Evolutionary conservation across 805 yeast species (phyloP).

Genomic region (Brettanomyces custersianus): DNA sequence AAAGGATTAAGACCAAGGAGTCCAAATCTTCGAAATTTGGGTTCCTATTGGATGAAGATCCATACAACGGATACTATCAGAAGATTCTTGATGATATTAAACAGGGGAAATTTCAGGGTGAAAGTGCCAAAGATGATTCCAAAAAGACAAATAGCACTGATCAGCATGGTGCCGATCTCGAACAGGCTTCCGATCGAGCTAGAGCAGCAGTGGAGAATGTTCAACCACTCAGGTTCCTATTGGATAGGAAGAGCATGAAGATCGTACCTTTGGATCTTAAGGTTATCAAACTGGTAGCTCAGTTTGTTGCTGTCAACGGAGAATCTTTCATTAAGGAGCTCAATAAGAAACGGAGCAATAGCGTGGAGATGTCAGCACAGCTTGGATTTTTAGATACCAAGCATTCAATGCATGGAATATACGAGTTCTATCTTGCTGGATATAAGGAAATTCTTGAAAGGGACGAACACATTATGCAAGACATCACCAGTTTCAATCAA

Average conservation of each 20-base stretch:
- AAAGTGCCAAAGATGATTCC: not conserved
- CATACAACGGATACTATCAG: conserved; percentile 49
- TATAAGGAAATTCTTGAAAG: conserved; percentile 35
- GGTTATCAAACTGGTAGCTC: conserved; percentile 64
- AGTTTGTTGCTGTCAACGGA: conserved; percentile 56
- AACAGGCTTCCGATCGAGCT: conserved; percentile 3
- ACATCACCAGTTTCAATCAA: conserved; percentile 18
- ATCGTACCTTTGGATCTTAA: conserved; percentile 59
- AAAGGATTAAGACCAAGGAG: conserved; percentile 40
- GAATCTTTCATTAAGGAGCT: conserved; percentile 33
- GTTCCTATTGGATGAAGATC: conserved; percentile 50
- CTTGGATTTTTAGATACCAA: conserved; percentile 55
- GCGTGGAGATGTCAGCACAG: conserved; percentile 35
- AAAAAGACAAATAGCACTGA: not conserved
- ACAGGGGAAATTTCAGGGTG: conserved; percentile 7
- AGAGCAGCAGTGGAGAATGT: conserved; percentile 6
- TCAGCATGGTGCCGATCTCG: conserved; percentile 1
- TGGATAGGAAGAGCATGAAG: conserved; percentile 21
- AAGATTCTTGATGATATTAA: conserved; percentile 32
- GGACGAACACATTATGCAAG: conserved; percentile 10
- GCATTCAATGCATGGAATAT: conserved; percentile 56
- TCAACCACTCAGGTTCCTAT: conserved; percentile 19
- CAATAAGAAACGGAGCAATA: conserved; percentile 14
- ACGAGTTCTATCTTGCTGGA: conserved; percentile 41
- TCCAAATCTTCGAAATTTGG: conserved; percentile 44